A percentile compares a stretch with the other conserved stretches of the same genome.
phyloP scores from a whole-genome alignment of 1,139 yeast species.

The Yamadazyma atmosphaerica region DNA sequence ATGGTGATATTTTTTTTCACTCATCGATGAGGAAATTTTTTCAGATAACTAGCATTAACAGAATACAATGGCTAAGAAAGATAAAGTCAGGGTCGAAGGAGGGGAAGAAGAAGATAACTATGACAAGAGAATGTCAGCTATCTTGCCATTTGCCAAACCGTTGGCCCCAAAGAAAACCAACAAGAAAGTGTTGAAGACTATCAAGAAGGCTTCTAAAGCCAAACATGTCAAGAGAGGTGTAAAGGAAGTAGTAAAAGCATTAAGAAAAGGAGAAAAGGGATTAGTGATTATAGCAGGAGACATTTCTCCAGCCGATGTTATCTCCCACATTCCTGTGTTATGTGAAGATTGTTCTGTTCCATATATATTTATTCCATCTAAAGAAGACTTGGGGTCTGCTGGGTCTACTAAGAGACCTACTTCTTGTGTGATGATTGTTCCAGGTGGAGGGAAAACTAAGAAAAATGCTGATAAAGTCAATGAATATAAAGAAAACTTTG shows the following conservation, averaged over 20 bases:
- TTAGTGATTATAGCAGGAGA: constrained; percentile 96
- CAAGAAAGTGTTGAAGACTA: constrained; percentile 92
- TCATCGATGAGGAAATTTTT: neutral
- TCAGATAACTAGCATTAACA: neutral
- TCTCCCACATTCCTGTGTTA: constrained; percentile 94
- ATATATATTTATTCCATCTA: constrained; percentile 89
- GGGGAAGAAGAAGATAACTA: constrained; percentile 76
- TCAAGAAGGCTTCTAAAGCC: constrained; percentile 95
- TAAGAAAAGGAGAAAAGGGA: constrained; percentile 98
- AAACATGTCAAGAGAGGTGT: constrained; percentile 99
- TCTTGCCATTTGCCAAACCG: constrained; percentile 90
- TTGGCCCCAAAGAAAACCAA: constrained; percentile 94
- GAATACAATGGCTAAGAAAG: constrained; percentile 47
- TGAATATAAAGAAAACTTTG: constrained; percentile 90
- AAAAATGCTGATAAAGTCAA: constrained; percentile 77
- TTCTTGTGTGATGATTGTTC: constrained; percentile 95
- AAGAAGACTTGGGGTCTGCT: constrained; percentile 97
- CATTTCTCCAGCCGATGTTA: constrained; percentile 95
- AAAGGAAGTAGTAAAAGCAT: constrained; percentile 96
- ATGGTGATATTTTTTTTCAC: neutral
- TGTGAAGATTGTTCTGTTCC: constrained; percentile 95
- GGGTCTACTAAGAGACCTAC: constrained; percentile 99
- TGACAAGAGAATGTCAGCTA: constrained; percentile 87
- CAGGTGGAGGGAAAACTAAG: constrained; percentile 89
- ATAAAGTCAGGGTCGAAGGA: constrained; percentile 33